These are phyloP conservation scores for Trametes polyzona DNA, from an alignment of 1,284 basidiomycete species.

Conservation along the genomic window DNA sequence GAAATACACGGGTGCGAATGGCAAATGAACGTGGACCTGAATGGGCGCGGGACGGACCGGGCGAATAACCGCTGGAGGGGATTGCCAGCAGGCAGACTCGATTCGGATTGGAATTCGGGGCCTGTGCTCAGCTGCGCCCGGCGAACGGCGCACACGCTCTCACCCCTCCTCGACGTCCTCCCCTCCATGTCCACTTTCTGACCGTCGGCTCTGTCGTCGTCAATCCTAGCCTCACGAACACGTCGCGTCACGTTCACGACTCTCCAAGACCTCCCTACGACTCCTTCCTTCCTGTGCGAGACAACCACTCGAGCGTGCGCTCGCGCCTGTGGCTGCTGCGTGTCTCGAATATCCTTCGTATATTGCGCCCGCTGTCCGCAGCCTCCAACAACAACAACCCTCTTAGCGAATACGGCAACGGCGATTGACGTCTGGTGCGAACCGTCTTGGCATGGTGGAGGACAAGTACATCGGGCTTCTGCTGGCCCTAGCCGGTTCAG, in stretches of 20 bases:
- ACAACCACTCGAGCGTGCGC: background rate
- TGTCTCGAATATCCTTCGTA: background rate
- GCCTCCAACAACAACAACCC: background rate
- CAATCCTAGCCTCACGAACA: background rate
- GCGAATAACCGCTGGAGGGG: background rate
- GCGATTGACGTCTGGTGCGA: background rate
- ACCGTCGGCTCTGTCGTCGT: background rate
- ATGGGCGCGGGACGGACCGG: background rate
- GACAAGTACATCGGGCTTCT: constrained; percentile 92
- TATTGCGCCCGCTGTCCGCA: background rate
- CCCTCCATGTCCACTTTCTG: constrained; percentile 2
- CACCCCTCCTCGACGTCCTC: constrained; percentile 7
- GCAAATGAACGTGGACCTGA: background rate
- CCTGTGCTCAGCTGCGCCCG: constrained; percentile 5
- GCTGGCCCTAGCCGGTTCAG: constrained; percentile 80
- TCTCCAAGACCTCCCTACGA: background rate
- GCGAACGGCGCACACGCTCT: background rate
- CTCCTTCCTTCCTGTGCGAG: too few species aligned
- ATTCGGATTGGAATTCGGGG: background rate
- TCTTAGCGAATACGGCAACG: background rate
- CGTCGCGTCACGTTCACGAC: background rate
- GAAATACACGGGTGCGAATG: background rate
- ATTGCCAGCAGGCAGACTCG: constrained; percentile 5
- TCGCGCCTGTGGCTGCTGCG: background rate
- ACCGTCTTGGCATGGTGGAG: constrained; percentile 61